These are phyloP conservation scores for Dendrobium catenatum DNA, from an alignment of 106 monocot species.

Conservation along the genomic window DNA sequence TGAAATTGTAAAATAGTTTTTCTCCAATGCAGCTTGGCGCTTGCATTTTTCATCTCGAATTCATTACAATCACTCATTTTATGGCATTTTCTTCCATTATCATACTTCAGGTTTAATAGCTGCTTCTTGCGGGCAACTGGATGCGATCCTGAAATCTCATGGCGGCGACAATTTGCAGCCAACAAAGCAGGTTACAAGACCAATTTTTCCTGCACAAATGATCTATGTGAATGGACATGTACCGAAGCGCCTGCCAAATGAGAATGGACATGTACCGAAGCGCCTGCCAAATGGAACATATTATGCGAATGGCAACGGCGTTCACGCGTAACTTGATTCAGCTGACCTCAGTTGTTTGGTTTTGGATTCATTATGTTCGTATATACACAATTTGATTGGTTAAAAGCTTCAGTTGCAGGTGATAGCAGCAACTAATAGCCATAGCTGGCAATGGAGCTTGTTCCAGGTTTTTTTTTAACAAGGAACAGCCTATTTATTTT, in stretches of 20 bases:
- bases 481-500: background rate
- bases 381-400: slow-evolving; percentile 2
- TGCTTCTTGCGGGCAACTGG: slow-evolving; percentile 50
- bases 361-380: slow-evolving; percentile 4
- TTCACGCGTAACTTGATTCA: slow-evolving; percentile 33
- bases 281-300: slow-evolving; percentile 19
- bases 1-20: no score
- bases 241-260: slow-evolving; percentile 18
- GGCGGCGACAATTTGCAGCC: background rate
- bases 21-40: no score
- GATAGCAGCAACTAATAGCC: background rate
- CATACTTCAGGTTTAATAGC: slow-evolving; percentile 54
- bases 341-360: background rate
- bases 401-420: background rate
- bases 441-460: background rate
- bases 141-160: slow-evolving; percentile 14
- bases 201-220: slow-evolving; percentile 23
- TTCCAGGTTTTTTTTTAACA: slow-evolving; percentile 10
- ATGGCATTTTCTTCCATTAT: no score
- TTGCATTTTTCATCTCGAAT: no score
- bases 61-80: no score
- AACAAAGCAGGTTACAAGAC: slow-evolving; percentile 1
- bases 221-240: slow-evolving; percentile 25
- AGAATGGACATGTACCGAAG: slow-evolving; percentile 30
- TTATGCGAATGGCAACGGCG: slow-evolving; percentile 54